A percentile compares a stretch with the other conserved stretches of the same genome.
These are phyloP conservation scores for Pugionium dolabratum DNA, from an alignment of 345 rosid species.

Conservation along the genomic window DNA sequence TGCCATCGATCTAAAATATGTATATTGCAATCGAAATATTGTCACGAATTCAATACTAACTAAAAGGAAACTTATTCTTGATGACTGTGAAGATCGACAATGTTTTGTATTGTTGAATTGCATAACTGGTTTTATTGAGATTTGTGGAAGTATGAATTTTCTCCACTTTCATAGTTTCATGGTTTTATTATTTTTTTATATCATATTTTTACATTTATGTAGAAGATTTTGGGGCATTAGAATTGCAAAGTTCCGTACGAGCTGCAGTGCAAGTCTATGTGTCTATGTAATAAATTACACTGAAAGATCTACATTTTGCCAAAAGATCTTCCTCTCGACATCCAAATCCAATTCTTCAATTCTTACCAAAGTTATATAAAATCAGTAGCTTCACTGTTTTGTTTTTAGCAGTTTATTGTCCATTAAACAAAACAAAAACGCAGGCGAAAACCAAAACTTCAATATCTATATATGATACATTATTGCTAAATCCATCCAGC, in stretches of 20 bases:
- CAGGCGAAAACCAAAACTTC: background rate
- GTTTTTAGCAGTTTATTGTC: background rate
- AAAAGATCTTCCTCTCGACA: constrained; percentile 39
- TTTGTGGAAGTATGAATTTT: background rate
- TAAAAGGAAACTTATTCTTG: no score
- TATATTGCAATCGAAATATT: no score
- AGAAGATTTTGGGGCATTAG: constrained; percentile 3
- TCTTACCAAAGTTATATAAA: constrained; percentile 1
- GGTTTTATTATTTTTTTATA: background rate
- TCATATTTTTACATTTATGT: background rate
- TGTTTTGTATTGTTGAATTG: no score
- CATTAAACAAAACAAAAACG: background rate
- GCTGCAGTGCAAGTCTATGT: constrained; percentile 30
- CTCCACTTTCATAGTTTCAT: no score
- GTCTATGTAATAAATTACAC: constrained; percentile 27
- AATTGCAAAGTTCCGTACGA: constrained; percentile 28
- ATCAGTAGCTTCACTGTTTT: background rate
- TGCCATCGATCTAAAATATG: no score
- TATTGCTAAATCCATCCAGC: background rate
- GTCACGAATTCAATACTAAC: no score
- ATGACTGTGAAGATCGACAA: no score
- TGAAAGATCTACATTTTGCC: constrained; percentile 32
- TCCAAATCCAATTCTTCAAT: constrained; percentile 18
- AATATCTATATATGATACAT: background rate
- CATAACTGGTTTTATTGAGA: background rate